Evolutionary conservation across 2,329 filamentous ascomycete species (phyloP).

Genomic region (Fusarium oligoseptatum): DNA sequence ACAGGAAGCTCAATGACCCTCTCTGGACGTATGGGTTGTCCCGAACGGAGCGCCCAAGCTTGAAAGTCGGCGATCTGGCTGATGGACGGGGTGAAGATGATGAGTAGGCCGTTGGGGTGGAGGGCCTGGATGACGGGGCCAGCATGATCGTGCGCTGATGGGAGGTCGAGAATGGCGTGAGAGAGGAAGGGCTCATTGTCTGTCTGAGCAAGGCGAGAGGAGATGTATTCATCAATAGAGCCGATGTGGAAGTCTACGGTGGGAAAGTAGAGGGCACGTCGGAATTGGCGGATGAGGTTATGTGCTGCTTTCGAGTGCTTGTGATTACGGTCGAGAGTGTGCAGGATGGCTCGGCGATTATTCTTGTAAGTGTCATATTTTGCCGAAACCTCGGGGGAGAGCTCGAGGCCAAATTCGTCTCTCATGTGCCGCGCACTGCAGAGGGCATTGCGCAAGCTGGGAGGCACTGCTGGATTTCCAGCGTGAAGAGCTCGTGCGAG

Average conservation of each 20-base stretch:
- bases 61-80: slow-evolving; percentile 79
- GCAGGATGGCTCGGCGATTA: slow-evolving; percentile 76
- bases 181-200: slow-evolving; percentile 72
- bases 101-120: slow-evolving; percentile 72
- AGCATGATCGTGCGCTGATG: slow-evolving; percentile 66
- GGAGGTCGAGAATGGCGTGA: slow-evolving; percentile 81
- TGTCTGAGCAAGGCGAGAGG: slow-evolving; percentile 60
- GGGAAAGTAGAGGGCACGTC: slow-evolving; percentile 75
- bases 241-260: slow-evolving; percentile 82
- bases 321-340: slow-evolving; percentile 77
- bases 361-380: slow-evolving; percentile 60
- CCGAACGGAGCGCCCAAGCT: slow-evolving; percentile 61
- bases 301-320: slow-evolving; percentile 75
- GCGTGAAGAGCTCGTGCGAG: slow-evolving; percentile 82
- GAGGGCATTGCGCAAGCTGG: slow-evolving; percentile 54
- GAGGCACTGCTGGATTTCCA: slow-evolving; percentile 70
- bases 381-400: slow-evolving; percentile 47
- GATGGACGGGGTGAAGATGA: slow-evolving; percentile 82
- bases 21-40: slow-evolving; percentile 68
- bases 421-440: slow-evolving; percentile 43
- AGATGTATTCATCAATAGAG: slow-evolving; percentile 74
- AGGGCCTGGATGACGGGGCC: slow-evolving; percentile 68
- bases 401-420: slow-evolving; percentile 41
- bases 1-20: slow-evolving; percentile 70
- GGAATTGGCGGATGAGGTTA: slow-evolving; percentile 74